Conservation (phyloP, 352 stramenopile species). For the Phytophthora fragariae region DNA sequence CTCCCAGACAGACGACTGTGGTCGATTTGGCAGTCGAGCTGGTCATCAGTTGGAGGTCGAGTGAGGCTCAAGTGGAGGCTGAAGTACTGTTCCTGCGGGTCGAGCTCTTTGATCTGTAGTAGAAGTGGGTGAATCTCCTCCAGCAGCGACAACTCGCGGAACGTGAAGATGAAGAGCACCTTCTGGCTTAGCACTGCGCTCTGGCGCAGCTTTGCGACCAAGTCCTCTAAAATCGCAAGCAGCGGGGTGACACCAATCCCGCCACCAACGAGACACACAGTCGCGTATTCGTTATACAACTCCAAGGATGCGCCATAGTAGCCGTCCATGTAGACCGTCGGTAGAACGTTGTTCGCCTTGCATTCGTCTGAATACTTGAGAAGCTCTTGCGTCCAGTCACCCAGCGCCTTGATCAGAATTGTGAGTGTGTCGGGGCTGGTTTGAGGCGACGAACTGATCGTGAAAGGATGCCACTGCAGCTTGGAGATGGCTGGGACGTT, state of each 20-base stretch:
- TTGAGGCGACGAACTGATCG: constrained; percentile 45
- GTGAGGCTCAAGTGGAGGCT: constrained; percentile 36
- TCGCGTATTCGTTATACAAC: constrained; percentile 41
- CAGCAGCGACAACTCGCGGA: constrained; percentile 42
- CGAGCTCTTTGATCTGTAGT: constrained; percentile 20
- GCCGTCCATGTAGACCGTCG: constrained; percentile 51
- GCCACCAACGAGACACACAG: constrained; percentile 46
- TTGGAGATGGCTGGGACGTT: constrained; percentile 46
- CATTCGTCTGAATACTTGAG: constrained; percentile 39
- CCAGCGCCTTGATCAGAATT: constrained; percentile 49
- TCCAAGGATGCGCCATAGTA: constrained; percentile 53
- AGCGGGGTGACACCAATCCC: constrained; percentile 53
- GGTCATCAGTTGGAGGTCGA: constrained; percentile 3
- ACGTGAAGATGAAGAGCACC: constrained; percentile 46
- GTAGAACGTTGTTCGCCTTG: constrained; percentile 12
- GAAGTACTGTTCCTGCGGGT: constrained; percentile 24
- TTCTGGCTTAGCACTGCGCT: constrained; percentile 10
- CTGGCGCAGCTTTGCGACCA: constrained; percentile 17
- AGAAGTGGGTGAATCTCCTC: constrained; percentile 43
- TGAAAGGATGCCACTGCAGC: constrained; percentile 53
- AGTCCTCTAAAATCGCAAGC: constrained; percentile 54
- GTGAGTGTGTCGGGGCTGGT: constrained; percentile 37
- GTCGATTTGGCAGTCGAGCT: constrained; percentile 25
- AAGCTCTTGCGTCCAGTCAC: constrained; percentile 51
- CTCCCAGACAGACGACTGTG: constrained; percentile 8